These are phyloP conservation scores for Diaporthe longicolla DNA, from an alignment of 2,329 filamentous ascomycete species.

Conservation along the genomic window DNA sequence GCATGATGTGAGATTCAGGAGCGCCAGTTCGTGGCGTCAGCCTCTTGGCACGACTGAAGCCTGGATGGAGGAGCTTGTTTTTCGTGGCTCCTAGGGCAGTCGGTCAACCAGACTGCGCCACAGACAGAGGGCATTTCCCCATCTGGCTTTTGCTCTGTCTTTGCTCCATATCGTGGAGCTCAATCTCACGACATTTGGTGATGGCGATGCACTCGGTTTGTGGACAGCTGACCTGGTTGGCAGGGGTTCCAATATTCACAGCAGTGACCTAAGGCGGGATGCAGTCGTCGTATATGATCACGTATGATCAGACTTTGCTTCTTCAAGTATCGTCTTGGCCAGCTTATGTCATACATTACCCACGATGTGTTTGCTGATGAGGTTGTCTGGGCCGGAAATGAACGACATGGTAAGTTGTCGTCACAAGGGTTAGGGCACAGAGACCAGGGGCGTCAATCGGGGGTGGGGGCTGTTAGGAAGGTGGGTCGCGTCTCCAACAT, in stretches of 20 bases:
- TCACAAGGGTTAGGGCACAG: constrained; percentile 27
- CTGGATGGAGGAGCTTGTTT: constrained; percentile 2
- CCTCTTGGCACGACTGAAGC: constrained; percentile 17
- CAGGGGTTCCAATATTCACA: too few species aligned
- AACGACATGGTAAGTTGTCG: neutral
- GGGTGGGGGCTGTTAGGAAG: neutral
- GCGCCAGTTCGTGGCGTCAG: neutral
- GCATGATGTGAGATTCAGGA: constrained; percentile 27
- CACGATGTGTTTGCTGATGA: neutral
- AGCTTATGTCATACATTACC: neutral
- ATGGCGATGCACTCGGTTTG: too few species aligned
- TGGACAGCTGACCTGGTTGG: neutral
- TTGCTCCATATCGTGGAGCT: neutral
- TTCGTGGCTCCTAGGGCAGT: neutral
- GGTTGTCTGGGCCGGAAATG: neutral
- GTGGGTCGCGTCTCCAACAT: constrained; percentile 27
- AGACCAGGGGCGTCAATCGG: too few species aligned
- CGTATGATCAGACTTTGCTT: too few species aligned
- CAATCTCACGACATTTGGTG: neutral
- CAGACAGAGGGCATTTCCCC: neutral
- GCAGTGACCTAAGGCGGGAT: neutral
- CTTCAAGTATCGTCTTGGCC: too few species aligned
- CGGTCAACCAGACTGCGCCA: neutral
- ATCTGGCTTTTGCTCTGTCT: neutral
- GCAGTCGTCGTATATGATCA: neutral